These are phyloP conservation scores for Oryza punctata DNA, from an alignment of 176 grass and related monocot species.

Conservation along the genomic window DNA sequence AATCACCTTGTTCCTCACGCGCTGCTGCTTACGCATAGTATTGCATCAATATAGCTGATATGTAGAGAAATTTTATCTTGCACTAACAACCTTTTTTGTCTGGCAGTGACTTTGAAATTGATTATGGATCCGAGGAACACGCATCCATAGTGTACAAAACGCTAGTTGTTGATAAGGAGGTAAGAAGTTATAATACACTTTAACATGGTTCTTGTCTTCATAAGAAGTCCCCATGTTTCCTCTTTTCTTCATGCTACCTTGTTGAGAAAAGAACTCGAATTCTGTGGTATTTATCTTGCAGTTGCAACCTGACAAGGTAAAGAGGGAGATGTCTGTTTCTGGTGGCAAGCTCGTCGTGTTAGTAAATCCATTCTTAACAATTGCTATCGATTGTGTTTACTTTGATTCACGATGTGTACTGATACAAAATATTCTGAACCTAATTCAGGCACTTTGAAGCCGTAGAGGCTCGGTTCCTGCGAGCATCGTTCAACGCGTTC, in stretches of 20 bases:
- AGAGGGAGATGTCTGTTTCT: slow-evolving; percentile 66
- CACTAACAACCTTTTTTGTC: slow-evolving; percentile 12
- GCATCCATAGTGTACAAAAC: slow-evolving; percentile 52
- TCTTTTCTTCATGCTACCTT: background rate
- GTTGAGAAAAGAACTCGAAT: background rate
- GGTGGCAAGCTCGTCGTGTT: slow-evolving; percentile 76
- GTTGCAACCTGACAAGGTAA: slow-evolving; percentile 92
- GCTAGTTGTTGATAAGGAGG: slow-evolving; percentile 75
- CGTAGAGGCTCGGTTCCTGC: slow-evolving; percentile 78
- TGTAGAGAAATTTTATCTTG: background rate
- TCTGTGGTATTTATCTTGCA: slow-evolving; percentile 40
- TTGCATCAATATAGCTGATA: background rate
- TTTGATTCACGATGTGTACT: background rate
- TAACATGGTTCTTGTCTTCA: background rate
- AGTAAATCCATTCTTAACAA: slow-evolving; percentile 30
- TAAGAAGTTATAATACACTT: slow-evolving; percentile 19
- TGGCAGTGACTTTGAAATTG: slow-evolving; percentile 71
- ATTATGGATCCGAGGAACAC: slow-evolving; percentile 64
- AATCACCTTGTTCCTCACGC: background rate
- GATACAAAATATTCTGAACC: background rate
- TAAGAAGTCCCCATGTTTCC: background rate
- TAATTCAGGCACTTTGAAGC: slow-evolving; percentile 70
- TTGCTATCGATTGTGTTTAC: background rate
- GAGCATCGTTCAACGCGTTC: slow-evolving; percentile 77
- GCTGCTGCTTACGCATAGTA: background rate